Conservation (phyloP, 2,329 filamentous ascomycete genomes). For the Fusarium xylarioides region DNA sequence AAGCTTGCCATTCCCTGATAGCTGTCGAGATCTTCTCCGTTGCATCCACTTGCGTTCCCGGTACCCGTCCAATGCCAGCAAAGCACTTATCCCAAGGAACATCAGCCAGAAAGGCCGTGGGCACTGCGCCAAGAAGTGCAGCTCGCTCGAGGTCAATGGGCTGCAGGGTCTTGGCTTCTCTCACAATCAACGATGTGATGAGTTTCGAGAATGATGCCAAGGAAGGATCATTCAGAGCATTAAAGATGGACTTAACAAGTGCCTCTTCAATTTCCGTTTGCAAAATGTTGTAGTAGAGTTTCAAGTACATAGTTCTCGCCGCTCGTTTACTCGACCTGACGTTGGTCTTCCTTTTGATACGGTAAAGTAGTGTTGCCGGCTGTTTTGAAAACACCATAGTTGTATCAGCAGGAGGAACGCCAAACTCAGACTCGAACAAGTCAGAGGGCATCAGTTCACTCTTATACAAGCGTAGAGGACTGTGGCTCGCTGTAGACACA, state of each 20-base stretch:
- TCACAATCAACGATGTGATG: conserved; percentile 55
- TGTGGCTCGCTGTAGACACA: conserved; percentile 79
- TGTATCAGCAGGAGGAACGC: conserved; percentile 59
- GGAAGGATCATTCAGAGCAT: conserved; percentile 51
- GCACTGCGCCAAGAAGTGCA: conserved; percentile 61
- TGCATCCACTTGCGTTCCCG: conserved; percentile 48
- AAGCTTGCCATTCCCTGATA: conserved; percentile 48
- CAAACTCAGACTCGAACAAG: conserved; percentile 71
- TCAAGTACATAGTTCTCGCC: conserved; percentile 68
- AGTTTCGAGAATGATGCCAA: conserved; percentile 59
- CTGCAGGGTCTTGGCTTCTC: conserved; percentile 56
- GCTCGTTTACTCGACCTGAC: conserved; percentile 46
- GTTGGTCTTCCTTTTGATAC: conserved; percentile 68
- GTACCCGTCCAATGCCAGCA: conserved; percentile 56
- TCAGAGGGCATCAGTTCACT: conserved; percentile 77
- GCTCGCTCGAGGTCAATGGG: conserved; percentile 65
- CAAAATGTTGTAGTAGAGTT: conserved; percentile 78
- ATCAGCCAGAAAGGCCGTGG: conserved; percentile 57
- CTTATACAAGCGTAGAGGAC: conserved; percentile 77
- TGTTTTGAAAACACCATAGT: conserved; percentile 81
- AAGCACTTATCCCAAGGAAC: conserved; percentile 62
- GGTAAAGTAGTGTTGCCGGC: conserved; percentile 83
- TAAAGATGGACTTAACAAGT: conserved; percentile 55
- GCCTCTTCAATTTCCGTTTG: conserved; percentile 74
- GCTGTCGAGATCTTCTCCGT: conserved; percentile 39